Evolutionary conservation across 2,329 filamentous ascomycete species (phyloP), one percentile per base, ranked within the genome.

Genomic region (Colletotrichum sp.): DNA sequence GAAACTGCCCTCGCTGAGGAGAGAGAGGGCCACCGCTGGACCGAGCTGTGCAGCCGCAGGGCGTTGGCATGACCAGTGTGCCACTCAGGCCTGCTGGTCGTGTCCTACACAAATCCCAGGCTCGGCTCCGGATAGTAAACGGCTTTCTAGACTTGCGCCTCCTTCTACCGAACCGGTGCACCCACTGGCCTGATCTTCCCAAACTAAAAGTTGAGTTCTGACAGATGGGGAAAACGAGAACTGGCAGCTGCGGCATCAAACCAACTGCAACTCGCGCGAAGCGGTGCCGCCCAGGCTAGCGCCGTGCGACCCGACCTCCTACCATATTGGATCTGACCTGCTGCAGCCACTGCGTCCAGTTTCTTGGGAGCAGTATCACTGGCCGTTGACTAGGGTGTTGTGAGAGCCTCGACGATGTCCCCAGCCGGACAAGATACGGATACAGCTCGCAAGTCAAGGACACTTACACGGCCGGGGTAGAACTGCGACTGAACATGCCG

Each of bases 301-400:
- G 68, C 47, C 62, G 72, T 74, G 62, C 69, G 63, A 71, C 72
- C 72, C 58, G 72, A 67, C 72, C 62, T 74, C 72, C 62, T 64
- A 62, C 72, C 63, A 34, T 63, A 72, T 67, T 72, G 68, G 63
- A 74, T 51, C 18, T 64, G 63, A 57, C 68, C 65, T 63, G 38
- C 68, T 67, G 68, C 69, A 72, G 63, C 68, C 38, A 63, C 34
- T 63, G 21, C 57, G 24, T 63, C 34, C 68, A 67, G 55, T 43
- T 55, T 38, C 54, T 70, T 66, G 67, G 67, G 27, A 47, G 61
- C 36, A 47, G 54, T 27, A 36, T 57, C 55, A 63, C 66, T 73
- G 55, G 68, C 55, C 34, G n/a, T 18, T 34, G 24, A 34, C 24
- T 54, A 29, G 36, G 18, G 27, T 27, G 29, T 29, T 34, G 24